Percentiles rank a stretch among this genome's conserved stretches.
phyloP scores from a whole-genome alignment of 768 basidiomycete species.

The Agrocybe praecox region DNA sequence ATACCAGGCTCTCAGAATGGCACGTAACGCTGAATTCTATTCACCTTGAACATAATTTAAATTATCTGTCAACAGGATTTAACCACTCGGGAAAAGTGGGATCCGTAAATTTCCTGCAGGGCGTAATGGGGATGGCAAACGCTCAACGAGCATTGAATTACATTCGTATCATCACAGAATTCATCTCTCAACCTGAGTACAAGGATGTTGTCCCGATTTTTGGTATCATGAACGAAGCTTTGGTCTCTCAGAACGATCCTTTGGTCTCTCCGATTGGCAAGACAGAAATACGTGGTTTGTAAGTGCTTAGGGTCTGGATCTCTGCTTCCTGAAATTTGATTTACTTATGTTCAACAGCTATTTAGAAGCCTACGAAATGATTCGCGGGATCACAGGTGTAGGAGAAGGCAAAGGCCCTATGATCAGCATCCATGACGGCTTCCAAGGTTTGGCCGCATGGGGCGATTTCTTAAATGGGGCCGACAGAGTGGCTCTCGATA shows the following conservation, averaged over 20 bases:
- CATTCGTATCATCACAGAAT: conserved; percentile 79
- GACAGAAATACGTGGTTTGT: conserved; percentile 62
- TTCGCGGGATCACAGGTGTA: conserved; percentile 72
- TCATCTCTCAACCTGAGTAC: conserved; percentile 83
- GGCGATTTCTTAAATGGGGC: conserved; percentile 34
- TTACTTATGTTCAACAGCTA: conserved; percentile 44
- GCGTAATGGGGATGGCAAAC: conserved; percentile 87
- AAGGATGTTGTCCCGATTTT: conserved; percentile 63
- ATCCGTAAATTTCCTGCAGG: conserved; percentile 65
- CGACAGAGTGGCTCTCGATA: conserved; percentile 44
- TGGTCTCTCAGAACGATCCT: conserved; percentile 40
- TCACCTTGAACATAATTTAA: neutral
- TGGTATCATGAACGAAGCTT: conserved; percentile 67
- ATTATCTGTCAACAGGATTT: conserved; percentile 31
- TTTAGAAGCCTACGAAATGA: conserved; percentile 58
- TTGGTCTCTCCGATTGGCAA: no score
- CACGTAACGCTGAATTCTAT: conserved; percentile 16
- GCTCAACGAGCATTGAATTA: conserved; percentile 79
- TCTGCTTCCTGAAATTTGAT: conserved; percentile 15
- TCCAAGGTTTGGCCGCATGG: conserved; percentile 42
- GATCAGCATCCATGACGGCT: conserved; percentile 51
- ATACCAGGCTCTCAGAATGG: conserved; percentile 84
- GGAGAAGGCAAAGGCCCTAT: conserved; percentile 69
- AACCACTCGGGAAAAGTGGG: conserved; percentile 70
- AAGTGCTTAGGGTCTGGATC: conserved; percentile 30